These are phyloP conservation scores for Extremus antarcticus DNA, from an alignment of 495 filamentous ascomycete species.

Conservation along the genomic window DNA sequence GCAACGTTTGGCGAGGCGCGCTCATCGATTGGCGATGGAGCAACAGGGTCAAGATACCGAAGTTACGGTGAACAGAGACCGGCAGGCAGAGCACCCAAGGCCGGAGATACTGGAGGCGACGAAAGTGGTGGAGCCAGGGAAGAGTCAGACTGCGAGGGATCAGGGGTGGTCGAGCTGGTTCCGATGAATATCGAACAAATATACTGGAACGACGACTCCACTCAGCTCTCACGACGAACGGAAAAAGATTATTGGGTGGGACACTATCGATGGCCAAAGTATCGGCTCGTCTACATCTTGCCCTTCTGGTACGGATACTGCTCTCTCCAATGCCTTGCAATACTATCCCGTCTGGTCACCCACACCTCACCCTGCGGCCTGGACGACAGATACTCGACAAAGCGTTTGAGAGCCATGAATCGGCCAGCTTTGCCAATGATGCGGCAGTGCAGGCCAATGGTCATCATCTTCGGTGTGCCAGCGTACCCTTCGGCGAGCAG, in stretches of 20 bases:
- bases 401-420: conserved; percentile 33
- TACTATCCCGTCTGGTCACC: conserved; percentile 36
- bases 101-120: conserved; percentile 13
- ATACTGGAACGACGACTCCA: not conserved
- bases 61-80: conserved; percentile 6
- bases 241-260: too few species aligned
- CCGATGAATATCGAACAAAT: conserved; percentile 1
- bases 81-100: conserved; percentile 4
- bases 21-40: conserved; percentile 46
- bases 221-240: too few species aligned
- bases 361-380: conserved; percentile 34
- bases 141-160: conserved; percentile 13
- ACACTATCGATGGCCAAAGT: too few species aligned
- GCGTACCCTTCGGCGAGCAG: conserved; percentile 33
- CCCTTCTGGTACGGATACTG: conserved; percentile 34
- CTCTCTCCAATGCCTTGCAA: conserved; percentile 33
- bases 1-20: conserved; percentile 47
- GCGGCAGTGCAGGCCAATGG: conserved; percentile 35
- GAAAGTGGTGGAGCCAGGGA: conserved; percentile 16
- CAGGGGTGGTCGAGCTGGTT: conserved; percentile 16
- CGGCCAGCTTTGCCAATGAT: conserved; percentile 36
- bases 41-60: conserved; percentile 29
- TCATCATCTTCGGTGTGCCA: conserved; percentile 35
- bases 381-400: conserved; percentile 34
- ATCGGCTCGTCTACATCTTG: conserved; percentile 2